A percentile compares a stretch with the other conserved stretches of the same genome.
phyloP scores from a whole-genome alignment of 352 stramenopile genomes.

The Phytophthora multivora region DNA sequence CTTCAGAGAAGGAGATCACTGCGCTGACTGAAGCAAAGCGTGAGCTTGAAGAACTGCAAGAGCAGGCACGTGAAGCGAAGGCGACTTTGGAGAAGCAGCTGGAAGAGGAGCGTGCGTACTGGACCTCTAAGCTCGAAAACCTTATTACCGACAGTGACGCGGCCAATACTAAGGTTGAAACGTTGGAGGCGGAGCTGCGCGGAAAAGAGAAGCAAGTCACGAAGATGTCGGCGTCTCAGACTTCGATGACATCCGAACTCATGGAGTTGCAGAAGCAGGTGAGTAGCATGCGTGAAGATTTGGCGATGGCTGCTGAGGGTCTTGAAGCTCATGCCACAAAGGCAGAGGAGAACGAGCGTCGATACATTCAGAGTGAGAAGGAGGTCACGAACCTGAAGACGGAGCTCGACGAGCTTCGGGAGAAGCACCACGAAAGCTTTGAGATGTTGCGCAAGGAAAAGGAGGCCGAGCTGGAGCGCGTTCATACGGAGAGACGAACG shows the following conservation, averaged over 20 bases:
- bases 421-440: constrained; percentile 63
- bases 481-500: constrained; percentile 44
- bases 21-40: constrained; percentile 26
- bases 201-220: constrained; percentile 77
- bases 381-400: constrained; percentile 52
- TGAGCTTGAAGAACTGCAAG: constrained; percentile 37
- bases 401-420: constrained; percentile 56
- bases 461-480: constrained; percentile 52
- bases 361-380: constrained; percentile 55
- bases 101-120: constrained; percentile 71
- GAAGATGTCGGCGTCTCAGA: constrained; percentile 67
- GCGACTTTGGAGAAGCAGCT: constrained; percentile 42
- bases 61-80: constrained; percentile 25
- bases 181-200: constrained; percentile 41
- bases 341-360: constrained; percentile 59
- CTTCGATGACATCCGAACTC: constrained; percentile 60
- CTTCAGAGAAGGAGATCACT: constrained; percentile 28
- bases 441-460: constrained; percentile 72
- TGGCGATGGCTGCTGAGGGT: constrained; percentile 67
- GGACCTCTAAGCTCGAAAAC: constrained; percentile 68
- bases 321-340: constrained; percentile 70
- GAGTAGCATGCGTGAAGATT: constrained; percentile 60
- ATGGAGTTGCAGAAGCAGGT: constrained; percentile 72
- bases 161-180: constrained; percentile 43
- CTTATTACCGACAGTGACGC: constrained; percentile 65